Evolutionary conservation across 768 basidiomycete genomes (phyloP), one percentile per base, ranked within the genome.

Genomic region (Chlorophyllum brunneum): DNA sequence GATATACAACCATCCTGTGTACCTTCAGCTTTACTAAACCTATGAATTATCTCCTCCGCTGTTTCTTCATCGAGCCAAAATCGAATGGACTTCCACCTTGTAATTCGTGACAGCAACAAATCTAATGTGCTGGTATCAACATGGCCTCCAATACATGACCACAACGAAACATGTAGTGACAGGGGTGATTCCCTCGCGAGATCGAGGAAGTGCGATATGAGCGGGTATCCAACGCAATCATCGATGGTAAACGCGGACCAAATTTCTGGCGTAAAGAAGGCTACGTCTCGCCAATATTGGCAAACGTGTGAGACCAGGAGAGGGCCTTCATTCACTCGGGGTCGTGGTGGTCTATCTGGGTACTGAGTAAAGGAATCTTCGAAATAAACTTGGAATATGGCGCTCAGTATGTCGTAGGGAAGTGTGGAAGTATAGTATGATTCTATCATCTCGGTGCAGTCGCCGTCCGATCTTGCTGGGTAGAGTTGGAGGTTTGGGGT

Each of bases 281-380:
- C 54, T 4, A 42, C 46, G 15, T 48, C 34, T n/a, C 54, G 22
- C 54, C 54, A 54, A 15, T 34, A 29, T 24, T 43, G 54, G n/a
- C 54, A 54, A 9, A 54, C 40, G 13, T 37, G 45, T 23, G 54
- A 48, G 15, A 48, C 13, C 5, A 53, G 33, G 7, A 53, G 20
- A 11, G 51, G 43, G 9, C 51, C 36, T 13, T 40, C 16, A 13
- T 40, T 10, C 6, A 13, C 13, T 15, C 6, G 24, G 18, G 34
- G 51, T 10, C 18, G 51, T 9, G 20, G 18, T n/a, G 43, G 44
- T 5, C 26, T 24, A 6, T 27, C 22, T 8, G 20, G 6, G 27
- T n/a, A n/a, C 13, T 34, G 18, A 16, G 5, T 8, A 6, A 24
- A n/a, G 23, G 27, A 2, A 24, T 42, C 40, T 2, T 43, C 10